Percentiles rank a stretch among this genome's conserved stretches.
Conservation (phyloP, 108 stramenopile genomes). For the Skeletonema menzelii region DNA sequence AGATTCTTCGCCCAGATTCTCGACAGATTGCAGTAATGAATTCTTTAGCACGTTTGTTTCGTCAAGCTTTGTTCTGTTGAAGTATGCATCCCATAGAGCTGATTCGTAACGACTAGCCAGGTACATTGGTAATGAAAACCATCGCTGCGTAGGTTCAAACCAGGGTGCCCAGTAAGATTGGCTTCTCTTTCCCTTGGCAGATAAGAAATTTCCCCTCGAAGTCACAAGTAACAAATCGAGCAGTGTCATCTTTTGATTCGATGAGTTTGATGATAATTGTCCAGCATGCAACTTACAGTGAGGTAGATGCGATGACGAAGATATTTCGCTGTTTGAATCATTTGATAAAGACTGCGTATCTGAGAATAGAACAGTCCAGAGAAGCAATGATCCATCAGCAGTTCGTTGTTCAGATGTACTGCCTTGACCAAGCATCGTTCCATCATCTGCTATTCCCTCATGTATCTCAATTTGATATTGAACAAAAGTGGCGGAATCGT, state of each 20-base stretch:
- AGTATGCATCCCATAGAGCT: slow-evolving; percentile 66
- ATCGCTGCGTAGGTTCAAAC: slow-evolving; percentile 68
- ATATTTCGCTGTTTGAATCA: not conserved
- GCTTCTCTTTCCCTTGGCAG: not conserved
- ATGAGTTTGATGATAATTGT: not conserved
- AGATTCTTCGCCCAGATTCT: slow-evolving; percentile 9
- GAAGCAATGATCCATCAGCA: slow-evolving; percentile 27
- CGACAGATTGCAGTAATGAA: slow-evolving; percentile 5
- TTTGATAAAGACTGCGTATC: slow-evolving; percentile 3
- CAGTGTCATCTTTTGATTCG: slow-evolving; percentile 10
- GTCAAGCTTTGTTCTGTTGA: slow-evolving; percentile 5
- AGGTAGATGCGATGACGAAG: not conserved
- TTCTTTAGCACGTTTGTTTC: not conserved
- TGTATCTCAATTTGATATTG: slow-evolving; percentile 1
- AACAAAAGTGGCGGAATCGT: not conserved
- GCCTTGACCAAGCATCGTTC: slow-evolving; percentile 8
- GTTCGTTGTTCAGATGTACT: slow-evolving; percentile 21
- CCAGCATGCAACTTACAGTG: slow-evolving; percentile 12
- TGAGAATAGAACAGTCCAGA: slow-evolving; percentile 14
- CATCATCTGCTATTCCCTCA: slow-evolving; percentile 7
- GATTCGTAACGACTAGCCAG: slow-evolving; percentile 74
- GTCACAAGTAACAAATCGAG: slow-evolving; percentile 18
- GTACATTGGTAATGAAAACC: slow-evolving; percentile 80
- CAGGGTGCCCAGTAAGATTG: slow-evolving; percentile 45
- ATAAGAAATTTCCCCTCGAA: slow-evolving; percentile 37